phyloP scores from a whole-genome alignment of 2,329 filamentous ascomycete species.

The Ceratocystis smalleyi region DNA sequence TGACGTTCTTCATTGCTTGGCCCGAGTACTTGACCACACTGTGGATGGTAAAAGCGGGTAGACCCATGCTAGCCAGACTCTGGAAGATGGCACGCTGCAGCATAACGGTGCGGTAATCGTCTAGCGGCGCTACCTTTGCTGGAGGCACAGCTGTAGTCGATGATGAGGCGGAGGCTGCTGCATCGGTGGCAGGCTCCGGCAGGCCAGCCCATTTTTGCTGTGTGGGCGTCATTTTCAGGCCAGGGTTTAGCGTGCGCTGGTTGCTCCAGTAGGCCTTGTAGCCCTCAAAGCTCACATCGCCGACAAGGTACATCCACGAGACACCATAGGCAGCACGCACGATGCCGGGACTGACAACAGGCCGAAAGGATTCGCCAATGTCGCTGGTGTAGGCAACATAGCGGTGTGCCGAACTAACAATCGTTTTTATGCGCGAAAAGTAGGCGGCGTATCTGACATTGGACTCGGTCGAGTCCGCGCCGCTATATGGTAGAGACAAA shows the following conservation, averaged over 20 bases:
- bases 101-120: slow-evolving; percentile 87
- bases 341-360: slow-evolving; percentile 71
- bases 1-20: slow-evolving; percentile 63
- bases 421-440: slow-evolving; percentile 66
- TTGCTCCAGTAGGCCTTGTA: slow-evolving; percentile 91
- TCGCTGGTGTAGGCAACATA: slow-evolving; percentile 96
- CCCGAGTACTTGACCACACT: slow-evolving; percentile 84
- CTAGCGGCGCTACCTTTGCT: slow-evolving; percentile 48
- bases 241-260: slow-evolving; percentile 56
- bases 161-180: slow-evolving; percentile 1
- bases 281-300: slow-evolving; percentile 82
- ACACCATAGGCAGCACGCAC: slow-evolving; percentile 75
- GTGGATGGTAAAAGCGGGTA: slow-evolving; percentile 89
- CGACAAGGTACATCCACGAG: slow-evolving; percentile 82
- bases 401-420: slow-evolving; percentile 77
- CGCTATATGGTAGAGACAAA: neutral
- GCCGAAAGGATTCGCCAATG: slow-evolving; percentile 90
- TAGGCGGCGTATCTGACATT: slow-evolving; percentile 87
- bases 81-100: slow-evolving; percentile 84
- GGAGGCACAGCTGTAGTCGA: slow-evolving; percentile 20
- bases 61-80: slow-evolving; percentile 75
- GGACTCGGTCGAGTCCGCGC: slow-evolving; percentile 67
- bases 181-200: slow-evolving; percentile 21
- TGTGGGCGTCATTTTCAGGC: slow-evolving; percentile 37
- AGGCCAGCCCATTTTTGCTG: slow-evolving; percentile 36